Percentiles rank a stretch among this genome's conserved stretches.
These are phyloP conservation scores for Phialophora chinensis DNA, from an alignment of 2,329 filamentous ascomycete genomes.

Conservation along the genomic window DNA sequence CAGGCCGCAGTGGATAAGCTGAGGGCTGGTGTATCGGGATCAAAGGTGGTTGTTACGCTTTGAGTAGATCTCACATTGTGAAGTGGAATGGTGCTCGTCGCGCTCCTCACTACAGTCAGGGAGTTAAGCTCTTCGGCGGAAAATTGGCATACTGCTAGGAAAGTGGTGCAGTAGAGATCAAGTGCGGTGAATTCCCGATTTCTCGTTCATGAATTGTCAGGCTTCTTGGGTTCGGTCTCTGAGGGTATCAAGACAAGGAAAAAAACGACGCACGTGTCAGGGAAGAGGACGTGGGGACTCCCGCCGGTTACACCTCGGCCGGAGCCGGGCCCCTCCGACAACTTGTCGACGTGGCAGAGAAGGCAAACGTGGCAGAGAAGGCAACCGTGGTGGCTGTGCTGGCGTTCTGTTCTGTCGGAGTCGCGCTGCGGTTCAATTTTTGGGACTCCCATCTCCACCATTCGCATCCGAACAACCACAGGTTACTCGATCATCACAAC, in stretches of 20 bases:
- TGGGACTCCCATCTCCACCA: background rate
- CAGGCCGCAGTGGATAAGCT: conserved; percentile 47
- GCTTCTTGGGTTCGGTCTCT: background rate
- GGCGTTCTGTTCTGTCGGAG: no score
- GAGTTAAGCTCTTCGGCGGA: background rate
- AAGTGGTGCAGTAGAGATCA: background rate
- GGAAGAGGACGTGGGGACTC: no score
- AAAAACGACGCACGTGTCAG: no score
- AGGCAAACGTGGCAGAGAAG: no score
- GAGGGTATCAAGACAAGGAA: background rate
- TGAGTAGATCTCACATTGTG: background rate
- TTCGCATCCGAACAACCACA: background rate
- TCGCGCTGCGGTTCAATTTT: no score
- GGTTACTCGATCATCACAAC: background rate
- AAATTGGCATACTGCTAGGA: background rate
- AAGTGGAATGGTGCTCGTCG: background rate
- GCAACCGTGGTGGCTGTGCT: no score
- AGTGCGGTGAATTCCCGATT: background rate
- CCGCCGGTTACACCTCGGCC: no score
- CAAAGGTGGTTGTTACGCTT: conserved; percentile 48
- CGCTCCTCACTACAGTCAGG: background rate
- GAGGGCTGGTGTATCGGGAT: conserved; percentile 49
- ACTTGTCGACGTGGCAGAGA: no score
- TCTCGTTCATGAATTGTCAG: background rate
- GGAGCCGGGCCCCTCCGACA: no score